These are phyloP conservation scores for Acanthamoeba triangularis DNA, from an alignment of 208 protist genomes.

Conservation along the genomic window DNA sequence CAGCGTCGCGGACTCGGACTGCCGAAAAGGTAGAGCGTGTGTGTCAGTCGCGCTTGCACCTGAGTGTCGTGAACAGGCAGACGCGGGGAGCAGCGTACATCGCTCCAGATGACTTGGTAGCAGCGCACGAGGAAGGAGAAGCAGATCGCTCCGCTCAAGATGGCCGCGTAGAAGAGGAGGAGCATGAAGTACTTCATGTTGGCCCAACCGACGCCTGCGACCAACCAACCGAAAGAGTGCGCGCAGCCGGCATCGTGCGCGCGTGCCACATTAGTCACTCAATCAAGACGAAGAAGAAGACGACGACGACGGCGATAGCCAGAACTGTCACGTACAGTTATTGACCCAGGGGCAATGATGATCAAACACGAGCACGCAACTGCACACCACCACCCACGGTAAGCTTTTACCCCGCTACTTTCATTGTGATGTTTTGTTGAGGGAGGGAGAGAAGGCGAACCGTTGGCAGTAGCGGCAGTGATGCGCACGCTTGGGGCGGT, in stretches of 20 bases:
- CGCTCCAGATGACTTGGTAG: neutral
- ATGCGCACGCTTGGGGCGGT: neutral
- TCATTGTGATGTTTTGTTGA: neutral
- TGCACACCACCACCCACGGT: neutral
- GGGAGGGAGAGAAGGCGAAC: neutral
- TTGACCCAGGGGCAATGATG: conserved; percentile 19
- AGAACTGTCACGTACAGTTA: neutral
- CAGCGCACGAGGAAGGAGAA: neutral
- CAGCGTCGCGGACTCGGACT: neutral
- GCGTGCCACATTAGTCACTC: neutral
- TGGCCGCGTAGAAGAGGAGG: conserved; percentile 1
- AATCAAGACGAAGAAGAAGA: neutral
- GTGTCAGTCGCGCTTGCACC: neutral
- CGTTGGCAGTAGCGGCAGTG: conserved; percentile 20
- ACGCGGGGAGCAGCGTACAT: neutral
- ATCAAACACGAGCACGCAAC: conserved; percentile 9
- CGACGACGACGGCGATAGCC: neutral
- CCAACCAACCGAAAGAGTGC: no score
- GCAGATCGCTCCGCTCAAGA: neutral
- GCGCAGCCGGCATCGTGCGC: neutral
- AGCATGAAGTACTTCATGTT: conserved; percentile 29
- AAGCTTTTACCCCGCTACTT: neutral
- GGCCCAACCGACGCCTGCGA: neutral
- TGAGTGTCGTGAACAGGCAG: neutral
- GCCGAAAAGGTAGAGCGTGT: no score